A percentile compares a stretch with the other conserved stretches of the same genome.
Conservation (phyloP, 164 flowering plant genomes). For the Chimonanthus praecox region DNA sequence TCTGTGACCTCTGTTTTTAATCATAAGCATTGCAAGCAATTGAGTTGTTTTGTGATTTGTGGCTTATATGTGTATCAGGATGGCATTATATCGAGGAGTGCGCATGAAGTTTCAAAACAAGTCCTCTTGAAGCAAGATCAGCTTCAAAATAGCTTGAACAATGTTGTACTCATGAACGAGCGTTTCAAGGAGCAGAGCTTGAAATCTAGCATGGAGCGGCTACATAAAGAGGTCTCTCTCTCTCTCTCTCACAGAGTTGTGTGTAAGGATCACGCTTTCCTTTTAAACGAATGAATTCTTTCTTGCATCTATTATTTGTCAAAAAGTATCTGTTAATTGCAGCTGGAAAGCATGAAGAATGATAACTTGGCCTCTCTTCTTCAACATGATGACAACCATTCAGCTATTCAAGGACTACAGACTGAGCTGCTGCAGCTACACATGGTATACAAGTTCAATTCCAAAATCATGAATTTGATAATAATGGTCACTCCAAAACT, state of each 20-base stretch:
- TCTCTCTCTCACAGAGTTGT: too few relatives aligned
- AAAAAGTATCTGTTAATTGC: constrained; percentile 17
- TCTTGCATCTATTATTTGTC: too few relatives aligned
- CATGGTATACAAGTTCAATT: constrained; percentile 32
- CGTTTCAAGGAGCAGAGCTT: constrained; percentile 30
- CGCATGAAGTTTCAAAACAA: constrained; percentile 8
- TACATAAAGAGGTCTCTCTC: constrained; percentile 62
- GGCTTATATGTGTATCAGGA: constrained; percentile 24
- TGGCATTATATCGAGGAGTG: constrained; percentile 16
- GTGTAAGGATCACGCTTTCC: too few relatives aligned
- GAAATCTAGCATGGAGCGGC: constrained; percentile 67
- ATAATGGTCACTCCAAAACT: not conserved
- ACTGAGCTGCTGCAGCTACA: constrained; percentile 51
- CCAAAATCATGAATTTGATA: too few relatives aligned
- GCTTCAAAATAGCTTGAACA: not conserved
- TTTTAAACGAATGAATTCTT: not conserved
- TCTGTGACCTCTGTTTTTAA: too few relatives aligned
- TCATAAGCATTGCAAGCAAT: too few relatives aligned
- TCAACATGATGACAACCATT: constrained; percentile 26
- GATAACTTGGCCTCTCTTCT: constrained; percentile 48
- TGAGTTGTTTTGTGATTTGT: not conserved
- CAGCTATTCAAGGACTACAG: constrained; percentile 43
- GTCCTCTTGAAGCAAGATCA: not conserved
- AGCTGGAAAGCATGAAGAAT: constrained; percentile 88
- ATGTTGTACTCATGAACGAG: not conserved